These are phyloP conservation scores for Colletotrichum eremochloae DNA, from an alignment of 2,329 filamentous ascomycete species.

Conservation along the genomic window DNA sequence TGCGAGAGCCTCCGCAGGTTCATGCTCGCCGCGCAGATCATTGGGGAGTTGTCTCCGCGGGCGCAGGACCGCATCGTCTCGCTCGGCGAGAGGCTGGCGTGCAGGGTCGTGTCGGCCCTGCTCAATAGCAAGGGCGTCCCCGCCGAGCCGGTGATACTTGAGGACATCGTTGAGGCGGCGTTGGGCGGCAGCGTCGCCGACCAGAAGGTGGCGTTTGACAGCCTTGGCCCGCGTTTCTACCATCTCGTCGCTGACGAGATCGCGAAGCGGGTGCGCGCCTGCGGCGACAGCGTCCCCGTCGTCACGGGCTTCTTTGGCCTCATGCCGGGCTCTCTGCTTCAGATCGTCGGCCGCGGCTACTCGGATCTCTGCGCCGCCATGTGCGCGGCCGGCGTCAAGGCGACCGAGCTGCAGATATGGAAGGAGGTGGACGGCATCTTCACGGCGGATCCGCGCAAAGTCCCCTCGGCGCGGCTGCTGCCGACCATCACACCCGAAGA, in stretches of 20 bases:
- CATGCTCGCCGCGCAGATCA: slow-evolving; percentile 73
- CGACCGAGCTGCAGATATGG: slow-evolving; percentile 95
- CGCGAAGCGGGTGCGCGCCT: slow-evolving; percentile 73
- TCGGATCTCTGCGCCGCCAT: slow-evolving; percentile 96
- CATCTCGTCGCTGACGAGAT: slow-evolving; percentile 72
- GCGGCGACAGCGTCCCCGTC: slow-evolving; percentile 74
- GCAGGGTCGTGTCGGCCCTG: slow-evolving; percentile 89
- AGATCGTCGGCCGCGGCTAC: slow-evolving; percentile 91
- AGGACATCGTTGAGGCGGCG: slow-evolving; percentile 81
- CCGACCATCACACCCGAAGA: slow-evolving; percentile 91
- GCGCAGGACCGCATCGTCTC: slow-evolving; percentile 91
- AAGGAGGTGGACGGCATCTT: slow-evolving; percentile 99
- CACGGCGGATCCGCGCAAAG: slow-evolving; percentile 85
- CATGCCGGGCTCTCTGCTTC: slow-evolving; percentile 89
- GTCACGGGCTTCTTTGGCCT: slow-evolving; percentile 97
- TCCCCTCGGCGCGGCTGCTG: slow-evolving; percentile 89
- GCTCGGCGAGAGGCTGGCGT: slow-evolving; percentile 95
- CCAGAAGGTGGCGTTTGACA: slow-evolving; percentile 71
- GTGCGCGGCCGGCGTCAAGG: slow-evolving; percentile 86
- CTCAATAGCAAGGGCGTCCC: slow-evolving; percentile 75
- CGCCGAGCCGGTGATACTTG: slow-evolving; percentile 47
- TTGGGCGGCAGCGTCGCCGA: slow-evolving; percentile 91
- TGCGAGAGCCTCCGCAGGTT: slow-evolving; percentile 85
- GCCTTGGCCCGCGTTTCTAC: slow-evolving; percentile 79
- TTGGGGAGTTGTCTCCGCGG: slow-evolving; percentile 80